Percentiles rank a stretch among this genome's conserved stretches.
Conservation (phyloP, 495 filamentous ascomycete species). For the Penicillium tannophilum region DNA sequence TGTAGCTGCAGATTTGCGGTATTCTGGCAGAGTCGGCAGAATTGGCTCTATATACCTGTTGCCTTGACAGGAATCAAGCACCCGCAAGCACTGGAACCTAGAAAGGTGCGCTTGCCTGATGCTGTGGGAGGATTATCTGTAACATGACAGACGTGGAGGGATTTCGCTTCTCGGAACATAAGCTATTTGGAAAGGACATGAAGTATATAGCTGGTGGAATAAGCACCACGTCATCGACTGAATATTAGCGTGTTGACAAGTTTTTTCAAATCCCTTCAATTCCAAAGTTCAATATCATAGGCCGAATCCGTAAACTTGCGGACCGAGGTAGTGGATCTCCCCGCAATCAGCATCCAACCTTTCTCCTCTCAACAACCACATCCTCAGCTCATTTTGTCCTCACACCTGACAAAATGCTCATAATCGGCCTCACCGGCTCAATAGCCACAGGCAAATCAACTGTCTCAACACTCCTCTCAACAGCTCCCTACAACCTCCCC, state of each 20-base stretch:
- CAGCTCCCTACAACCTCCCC: constrained; percentile 80
- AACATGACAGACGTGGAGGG: neutral
- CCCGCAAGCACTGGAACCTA: neutral
- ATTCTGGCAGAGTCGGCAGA: neutral
- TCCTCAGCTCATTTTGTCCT: neutral
- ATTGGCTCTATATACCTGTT: neutral
- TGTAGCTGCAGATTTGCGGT: neutral
- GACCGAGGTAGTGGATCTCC: constrained; percentile 10
- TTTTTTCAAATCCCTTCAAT: neutral
- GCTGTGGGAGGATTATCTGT: neutral
- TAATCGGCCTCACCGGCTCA: constrained; percentile 95
- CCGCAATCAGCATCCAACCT: constrained; percentile 17
- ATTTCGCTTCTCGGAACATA: neutral
- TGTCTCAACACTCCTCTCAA: constrained; percentile 78
- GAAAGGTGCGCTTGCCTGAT: neutral
- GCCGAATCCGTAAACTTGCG: neutral
- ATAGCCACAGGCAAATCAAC: constrained; percentile 99
- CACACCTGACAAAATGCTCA: constrained; percentile 63
- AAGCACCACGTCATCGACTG: neutral
- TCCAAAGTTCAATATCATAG: neutral
- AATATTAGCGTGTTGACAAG: neutral
- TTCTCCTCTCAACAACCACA: constrained; percentile 4
- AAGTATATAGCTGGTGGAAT: neutral
- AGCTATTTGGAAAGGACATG: neutral
- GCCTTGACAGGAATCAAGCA: neutral